Evolutionary conservation across 768 basidiomycete genomes (phyloP), one percentile per base, ranked within the genome.

Genomic region (Amanita exitialis): DNA sequence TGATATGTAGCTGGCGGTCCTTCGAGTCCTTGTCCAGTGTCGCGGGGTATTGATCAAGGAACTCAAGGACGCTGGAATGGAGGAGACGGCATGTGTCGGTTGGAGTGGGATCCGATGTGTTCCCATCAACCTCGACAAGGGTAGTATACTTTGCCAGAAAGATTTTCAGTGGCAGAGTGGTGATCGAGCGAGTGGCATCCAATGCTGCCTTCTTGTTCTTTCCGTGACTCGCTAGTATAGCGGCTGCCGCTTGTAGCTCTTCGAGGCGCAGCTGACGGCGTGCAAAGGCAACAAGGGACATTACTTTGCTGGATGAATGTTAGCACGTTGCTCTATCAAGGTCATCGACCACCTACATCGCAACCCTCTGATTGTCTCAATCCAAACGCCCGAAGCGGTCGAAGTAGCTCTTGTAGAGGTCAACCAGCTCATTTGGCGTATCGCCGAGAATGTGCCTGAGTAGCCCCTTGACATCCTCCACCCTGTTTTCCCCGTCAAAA

Each of bases 31-130:
- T 25, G 27, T 55, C 41, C 4, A 65, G 53, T 20, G 58, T 39
- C 10, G 39, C 44, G 16, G 61, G 57, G 38, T 59, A 41, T 28
- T 53, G 35, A 30, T 47, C 21, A 6, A 66, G 46, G 44, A 65
- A 66, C 10, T 60, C 55, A 25, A 53, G 56, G 12, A 65, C 57
- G 20, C 58, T 65, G 12, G 58, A 61, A 45, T 65, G 64, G 47
- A 61, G 53, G 12, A 66, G 55, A 18, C 56, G 62, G 53, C 64
- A 66, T 6, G 52, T 56, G 35, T 43, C 30, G 27, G 48, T 54
- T 16, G 56, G 44, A 23, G 46, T 44, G 1, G 43, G 23, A 15
- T 59, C 59, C 21, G 39, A 23, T 15, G 38, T 21, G 38, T 44
- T 25, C 6, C 32, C 51, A 16, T 50, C 45, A 4, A 42, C 23